A percentile compares a stretch with the other conserved stretches of the same genome.
Conservation (phyloP, 164 flowering plant species). For the Warburgia ugandensis region DNA sequence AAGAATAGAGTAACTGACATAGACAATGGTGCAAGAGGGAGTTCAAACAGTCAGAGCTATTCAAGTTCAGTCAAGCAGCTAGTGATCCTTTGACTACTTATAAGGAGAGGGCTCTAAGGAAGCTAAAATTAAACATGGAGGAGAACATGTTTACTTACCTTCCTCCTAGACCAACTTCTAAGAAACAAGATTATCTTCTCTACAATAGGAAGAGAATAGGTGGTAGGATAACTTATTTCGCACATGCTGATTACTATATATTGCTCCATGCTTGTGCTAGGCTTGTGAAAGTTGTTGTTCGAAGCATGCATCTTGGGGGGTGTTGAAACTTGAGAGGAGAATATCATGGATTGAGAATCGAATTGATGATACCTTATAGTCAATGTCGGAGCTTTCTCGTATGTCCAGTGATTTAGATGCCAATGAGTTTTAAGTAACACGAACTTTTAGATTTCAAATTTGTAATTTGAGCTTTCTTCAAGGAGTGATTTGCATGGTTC, state of each 20-base stretch:
- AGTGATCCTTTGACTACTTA: too few species aligned
- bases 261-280: conserved; percentile 72
- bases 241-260: conserved; percentile 85
- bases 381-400: too few species aligned
- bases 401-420: too few species aligned
- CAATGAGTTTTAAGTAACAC: too few species aligned
- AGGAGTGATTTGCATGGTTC: too few species aligned
- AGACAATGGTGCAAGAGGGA: too few species aligned
- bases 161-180: conserved; percentile 47
- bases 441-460: too few species aligned
- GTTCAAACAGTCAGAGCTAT: too few species aligned
- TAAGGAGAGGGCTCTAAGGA: conserved; percentile 34
- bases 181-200: conserved; percentile 48
- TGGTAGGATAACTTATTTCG: conserved; percentile 42
- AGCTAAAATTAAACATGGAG: conserved; percentile 63
- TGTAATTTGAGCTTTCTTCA: too few species aligned
- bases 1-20: too few species aligned
- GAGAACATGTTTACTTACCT: conserved; percentile 56
- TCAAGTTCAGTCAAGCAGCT: too few species aligned
- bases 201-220: conserved; percentile 43
- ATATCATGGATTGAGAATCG: conserved; percentile 54
- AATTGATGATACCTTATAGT: too few species aligned
- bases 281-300: conserved; percentile 52
- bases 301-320: conserved; percentile 59
- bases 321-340: conserved; percentile 54